Evolutionary conservation across 441 rosid genomes (phyloP).

Genomic region (Daphne laureola): DNA sequence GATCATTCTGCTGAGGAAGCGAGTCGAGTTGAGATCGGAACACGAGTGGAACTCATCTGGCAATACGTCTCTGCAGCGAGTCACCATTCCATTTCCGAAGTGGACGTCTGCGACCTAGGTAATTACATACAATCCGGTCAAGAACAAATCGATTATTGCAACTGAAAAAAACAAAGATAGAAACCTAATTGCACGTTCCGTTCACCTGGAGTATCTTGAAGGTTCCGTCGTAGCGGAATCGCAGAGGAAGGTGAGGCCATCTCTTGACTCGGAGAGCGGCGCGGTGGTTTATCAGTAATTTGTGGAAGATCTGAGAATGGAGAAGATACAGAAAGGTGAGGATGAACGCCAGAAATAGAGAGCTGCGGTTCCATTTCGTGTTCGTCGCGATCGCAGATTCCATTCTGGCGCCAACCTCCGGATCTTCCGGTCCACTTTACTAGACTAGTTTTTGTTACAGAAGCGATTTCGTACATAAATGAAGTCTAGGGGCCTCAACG

Average conservation of each 20-base stretch:
- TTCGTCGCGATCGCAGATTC: conserved; percentile 8
- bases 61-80: conserved; percentile 79
- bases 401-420: conserved; percentile 12
- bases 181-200: no score
- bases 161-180: background rate
- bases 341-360: conserved; percentile 38
- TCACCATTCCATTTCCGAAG: conserved; percentile 58
- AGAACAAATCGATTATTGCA: background rate
- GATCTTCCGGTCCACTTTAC: no score
- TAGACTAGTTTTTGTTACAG: no score
- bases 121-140: conserved; percentile 6
- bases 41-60: conserved; percentile 51
- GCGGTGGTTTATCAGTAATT: conserved; percentile 29
- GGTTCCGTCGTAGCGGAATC: conserved; percentile 70
- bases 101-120: conserved; percentile 81
- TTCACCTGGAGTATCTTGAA: conserved; percentile 88
- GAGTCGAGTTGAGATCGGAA: conserved; percentile 84
- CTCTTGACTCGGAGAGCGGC: conserved; percentile 41
- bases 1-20: conserved; percentile 59
- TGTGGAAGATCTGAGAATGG: conserved; percentile 32
- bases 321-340: conserved; percentile 28
- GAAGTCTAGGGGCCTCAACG: no score
- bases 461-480: no score
- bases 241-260: conserved; percentile 56
- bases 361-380: conserved; percentile 28